Evolutionary conservation across 805 yeast species (phyloP).

Genomic region (Candida rishiriensis): DNA sequence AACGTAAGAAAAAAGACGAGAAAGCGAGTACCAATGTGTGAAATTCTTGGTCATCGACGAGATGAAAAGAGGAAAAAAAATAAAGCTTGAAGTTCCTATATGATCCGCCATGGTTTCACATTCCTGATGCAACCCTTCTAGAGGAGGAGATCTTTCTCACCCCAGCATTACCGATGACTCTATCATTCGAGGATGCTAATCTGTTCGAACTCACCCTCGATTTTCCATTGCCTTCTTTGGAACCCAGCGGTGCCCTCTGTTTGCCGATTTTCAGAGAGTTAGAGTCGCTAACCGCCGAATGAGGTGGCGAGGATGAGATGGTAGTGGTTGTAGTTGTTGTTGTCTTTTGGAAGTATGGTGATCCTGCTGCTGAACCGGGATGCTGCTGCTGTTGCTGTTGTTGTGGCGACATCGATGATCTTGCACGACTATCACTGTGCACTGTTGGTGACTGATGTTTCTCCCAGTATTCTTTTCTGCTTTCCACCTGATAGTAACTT

Average conservation of each 20-base stretch:
- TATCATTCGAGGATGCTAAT: slow-evolving; percentile 24
- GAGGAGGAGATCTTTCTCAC: slow-evolving; percentile 32
- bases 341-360: slow-evolving; percentile 38
- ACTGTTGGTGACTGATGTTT: slow-evolving; percentile 12
- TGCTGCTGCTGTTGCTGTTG: background rate
- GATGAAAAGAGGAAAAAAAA: background rate
- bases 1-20: background rate
- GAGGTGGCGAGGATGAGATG: slow-evolving; percentile 28
- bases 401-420: slow-evolving; percentile 1
- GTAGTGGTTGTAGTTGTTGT: slow-evolving; percentile 46
- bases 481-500: slow-evolving; percentile 15
- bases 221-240: slow-evolving; percentile 11
- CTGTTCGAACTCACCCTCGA: slow-evolving; percentile 18
- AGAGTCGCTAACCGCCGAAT: slow-evolving; percentile 12
- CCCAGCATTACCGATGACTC: slow-evolving; percentile 32
- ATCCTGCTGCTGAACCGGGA: slow-evolving; percentile 20
- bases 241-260: slow-evolving; percentile 23
- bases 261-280: slow-evolving; percentile 22
- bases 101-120: slow-evolving; percentile 4
- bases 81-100: background rate
- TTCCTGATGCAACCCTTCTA: slow-evolving; percentile 20
- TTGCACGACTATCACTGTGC: slow-evolving; percentile 17
- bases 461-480: slow-evolving; percentile 6
- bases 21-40: background rate
- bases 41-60: too few relatives aligned